A percentile compares a stretch with the other conserved stretches of the same genome.
Evolutionary conservation across 352 stramenopile species (phyloP).

Genomic region (Stramenopiles sp.): DNA sequence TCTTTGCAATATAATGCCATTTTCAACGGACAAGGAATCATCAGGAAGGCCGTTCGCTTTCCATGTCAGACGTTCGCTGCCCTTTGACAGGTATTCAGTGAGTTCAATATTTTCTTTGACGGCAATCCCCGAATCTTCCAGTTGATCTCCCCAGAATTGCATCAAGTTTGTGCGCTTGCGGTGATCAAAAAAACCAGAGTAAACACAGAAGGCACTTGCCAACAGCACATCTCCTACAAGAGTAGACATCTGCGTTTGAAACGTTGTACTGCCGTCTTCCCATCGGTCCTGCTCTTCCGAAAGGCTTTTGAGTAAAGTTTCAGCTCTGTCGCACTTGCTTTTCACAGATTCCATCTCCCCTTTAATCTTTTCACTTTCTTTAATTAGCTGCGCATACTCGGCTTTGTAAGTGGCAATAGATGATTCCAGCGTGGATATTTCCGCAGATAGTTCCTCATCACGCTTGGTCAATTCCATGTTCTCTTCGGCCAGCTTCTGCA

Average conservation of each 20-base stretch:
- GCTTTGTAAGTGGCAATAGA: conserved; percentile 93
- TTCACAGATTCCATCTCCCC: conserved; percentile 90
- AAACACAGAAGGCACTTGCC: conserved; percentile 89
- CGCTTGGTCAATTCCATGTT: conserved; percentile 66
- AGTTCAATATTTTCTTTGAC: conserved; percentile 53
- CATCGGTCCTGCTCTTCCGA: conserved; percentile 93
- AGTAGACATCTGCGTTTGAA: conserved; percentile 83
- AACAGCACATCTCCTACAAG: conserved; percentile 90
- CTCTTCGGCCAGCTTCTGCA: conserved; percentile 85
- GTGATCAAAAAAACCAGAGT: conserved; percentile 95
- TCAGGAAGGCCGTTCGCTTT: conserved; percentile 81
- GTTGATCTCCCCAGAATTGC: conserved; percentile 74
- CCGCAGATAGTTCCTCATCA: not conserved
- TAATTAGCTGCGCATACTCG: conserved; percentile 94
- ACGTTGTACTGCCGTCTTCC: conserved; percentile 83
- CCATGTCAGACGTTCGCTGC: conserved; percentile 78
- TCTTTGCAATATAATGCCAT: conserved; percentile 92
- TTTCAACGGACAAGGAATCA: conserved; percentile 94
- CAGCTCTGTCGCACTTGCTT: conserved; percentile 85
- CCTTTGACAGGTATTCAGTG: conserved; percentile 84
- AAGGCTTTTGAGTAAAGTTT: conserved; percentile 91
- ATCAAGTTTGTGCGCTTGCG: conserved; percentile 79
- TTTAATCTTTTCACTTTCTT: conserved; percentile 90
- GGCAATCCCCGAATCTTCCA: conserved; percentile 73
- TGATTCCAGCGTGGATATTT: conserved; percentile 46